Evolutionary conservation across 257 asterid species (phyloP).

Genomic region (Jaltomata sinuosa): DNA sequence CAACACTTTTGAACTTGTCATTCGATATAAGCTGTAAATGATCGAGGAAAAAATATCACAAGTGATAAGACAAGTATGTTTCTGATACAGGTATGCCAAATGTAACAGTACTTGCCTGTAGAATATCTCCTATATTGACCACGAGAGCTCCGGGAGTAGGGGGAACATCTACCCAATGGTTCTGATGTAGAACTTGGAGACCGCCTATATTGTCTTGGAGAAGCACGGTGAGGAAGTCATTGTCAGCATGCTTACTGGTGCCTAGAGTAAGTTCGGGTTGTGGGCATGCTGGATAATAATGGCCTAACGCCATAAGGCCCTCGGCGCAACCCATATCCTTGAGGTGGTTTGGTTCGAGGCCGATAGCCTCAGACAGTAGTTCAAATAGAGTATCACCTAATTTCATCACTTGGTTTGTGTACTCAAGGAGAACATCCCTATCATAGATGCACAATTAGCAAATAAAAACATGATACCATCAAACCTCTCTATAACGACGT

Average conservation of each 20-base stretch:
- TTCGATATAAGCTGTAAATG: constrained; percentile 17
- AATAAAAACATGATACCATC: neutral
- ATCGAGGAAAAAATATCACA: neutral
- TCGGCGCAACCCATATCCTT: constrained; percentile 12
- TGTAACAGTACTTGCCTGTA: constrained; percentile 8
- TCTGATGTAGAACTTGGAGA: constrained; percentile 19
- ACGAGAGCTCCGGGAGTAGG: constrained; percentile 23
- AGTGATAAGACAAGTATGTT: neutral
- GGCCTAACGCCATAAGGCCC: constrained; percentile 8
- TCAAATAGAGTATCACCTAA: constrained; percentile 4
- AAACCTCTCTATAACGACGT: neutral
- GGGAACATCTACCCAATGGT: constrained; percentile 28
- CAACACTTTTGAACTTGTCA: constrained; percentile 15
- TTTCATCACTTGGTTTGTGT: constrained; percentile 7
- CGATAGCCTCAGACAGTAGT: constrained; percentile 16
- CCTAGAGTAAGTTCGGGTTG: constrained; percentile 19
- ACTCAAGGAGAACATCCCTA: constrained; percentile 13
- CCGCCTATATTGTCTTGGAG: constrained; percentile 21
- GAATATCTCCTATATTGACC: constrained; percentile 19
- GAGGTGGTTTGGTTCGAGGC: constrained; percentile 3
- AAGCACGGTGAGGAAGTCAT: constrained; percentile 18
- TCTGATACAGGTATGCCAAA: neutral
- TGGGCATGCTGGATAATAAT: constrained; percentile 25
- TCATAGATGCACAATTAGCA: neutral
- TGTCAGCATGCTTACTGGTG: constrained; percentile 13